phyloP scores from a whole-genome alignment of 2,329 filamentous ascomycete genomes.

The Didymella segeticola region DNA sequence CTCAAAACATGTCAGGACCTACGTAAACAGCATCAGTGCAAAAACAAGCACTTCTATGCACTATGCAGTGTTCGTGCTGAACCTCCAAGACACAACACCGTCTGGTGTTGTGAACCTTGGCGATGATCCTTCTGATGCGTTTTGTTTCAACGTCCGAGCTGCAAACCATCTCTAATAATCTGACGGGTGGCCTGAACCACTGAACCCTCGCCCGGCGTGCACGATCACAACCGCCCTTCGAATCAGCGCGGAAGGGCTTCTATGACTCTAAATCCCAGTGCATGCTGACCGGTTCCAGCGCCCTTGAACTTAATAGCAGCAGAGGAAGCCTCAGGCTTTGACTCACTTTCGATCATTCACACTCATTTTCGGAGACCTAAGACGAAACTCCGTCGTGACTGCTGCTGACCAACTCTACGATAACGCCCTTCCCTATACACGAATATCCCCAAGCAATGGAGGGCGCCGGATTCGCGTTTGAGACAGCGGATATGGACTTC shows the following conservation, averaged over 20 bases:
- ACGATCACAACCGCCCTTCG: constrained; percentile 13
- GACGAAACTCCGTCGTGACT: constrained; percentile 26
- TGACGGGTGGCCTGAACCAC: constrained; percentile 12
- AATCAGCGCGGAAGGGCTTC: constrained; percentile 15
- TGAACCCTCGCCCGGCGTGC: constrained; percentile 6
- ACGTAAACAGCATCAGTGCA: background rate
- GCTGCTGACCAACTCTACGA: constrained; percentile 21
- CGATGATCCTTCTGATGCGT: background rate
- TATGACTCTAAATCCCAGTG: constrained; percentile 9
- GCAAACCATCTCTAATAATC: constrained; percentile 8
- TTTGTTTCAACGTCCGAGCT: background rate
- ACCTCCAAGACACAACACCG: background rate
- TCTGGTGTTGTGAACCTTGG: background rate
- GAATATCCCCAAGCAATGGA: constrained; percentile 28
- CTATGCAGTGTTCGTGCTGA: no score
- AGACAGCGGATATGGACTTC: constrained; percentile 40
- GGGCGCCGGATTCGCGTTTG: constrained; percentile 43
- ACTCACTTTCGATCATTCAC: constrained; percentile 39
- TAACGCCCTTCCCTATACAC: constrained; percentile 24
- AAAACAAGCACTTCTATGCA: no score
- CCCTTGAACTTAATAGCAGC: constrained; percentile 31
- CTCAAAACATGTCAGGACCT: background rate
- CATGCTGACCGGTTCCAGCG: constrained; percentile 12
- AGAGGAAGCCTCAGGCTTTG: constrained; percentile 39
- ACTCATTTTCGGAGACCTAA: constrained; percentile 30